Conservation (phyloP, 2,329 filamentous ascomycete genomes). For the Arthrobotrys sphaeroides region DNA sequence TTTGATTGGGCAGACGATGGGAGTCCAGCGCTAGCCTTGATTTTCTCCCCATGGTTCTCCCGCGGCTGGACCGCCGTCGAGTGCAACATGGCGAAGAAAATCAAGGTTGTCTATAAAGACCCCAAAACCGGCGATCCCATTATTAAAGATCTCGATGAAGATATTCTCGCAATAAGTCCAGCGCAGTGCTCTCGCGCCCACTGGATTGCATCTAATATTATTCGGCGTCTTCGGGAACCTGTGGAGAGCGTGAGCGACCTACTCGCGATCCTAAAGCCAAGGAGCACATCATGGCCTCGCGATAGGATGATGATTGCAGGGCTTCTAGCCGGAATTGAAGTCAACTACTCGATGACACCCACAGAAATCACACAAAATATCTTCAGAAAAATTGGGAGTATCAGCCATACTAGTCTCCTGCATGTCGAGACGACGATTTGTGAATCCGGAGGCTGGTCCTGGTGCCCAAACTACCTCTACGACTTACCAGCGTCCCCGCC, state of each 20-base stretch:
- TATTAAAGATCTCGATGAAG: conserved; percentile 51
- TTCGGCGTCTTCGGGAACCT: conserved; percentile 21
- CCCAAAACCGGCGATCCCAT: conserved; percentile 1
- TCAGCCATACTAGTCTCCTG: conserved; percentile 20
- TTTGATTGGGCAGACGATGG: conserved; percentile 55
- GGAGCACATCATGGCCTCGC: conserved; percentile 56
- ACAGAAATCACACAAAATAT: conserved; percentile 8
- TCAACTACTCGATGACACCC: conserved; percentile 14
- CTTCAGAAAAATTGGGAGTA: not conserved
- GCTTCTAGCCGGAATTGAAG: conserved; percentile 54
- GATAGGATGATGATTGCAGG: conserved; percentile 57
- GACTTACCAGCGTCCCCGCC: conserved; percentile 21
- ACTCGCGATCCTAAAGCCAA: conserved; percentile 54
- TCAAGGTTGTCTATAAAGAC: conserved; percentile 49
- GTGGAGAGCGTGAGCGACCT: conserved; percentile 54
- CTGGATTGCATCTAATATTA: conserved; percentile 39
- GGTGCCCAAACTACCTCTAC: conserved; percentile 31
- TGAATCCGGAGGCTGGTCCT: conserved; percentile 32
- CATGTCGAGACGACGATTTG: conserved; percentile 16
- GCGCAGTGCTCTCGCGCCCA: conserved; percentile 31
- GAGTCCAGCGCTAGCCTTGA: conserved; percentile 55
- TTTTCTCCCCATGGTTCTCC: conserved; percentile 58
- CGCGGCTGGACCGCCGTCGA: conserved; percentile 58
- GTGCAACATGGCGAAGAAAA: conserved; percentile 52
- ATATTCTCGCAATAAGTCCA: conserved; percentile 36